Evolutionary conservation across 2,329 filamentous ascomycete species (phyloP).

Genomic region (Sporothrix euskadiensis): DNA sequence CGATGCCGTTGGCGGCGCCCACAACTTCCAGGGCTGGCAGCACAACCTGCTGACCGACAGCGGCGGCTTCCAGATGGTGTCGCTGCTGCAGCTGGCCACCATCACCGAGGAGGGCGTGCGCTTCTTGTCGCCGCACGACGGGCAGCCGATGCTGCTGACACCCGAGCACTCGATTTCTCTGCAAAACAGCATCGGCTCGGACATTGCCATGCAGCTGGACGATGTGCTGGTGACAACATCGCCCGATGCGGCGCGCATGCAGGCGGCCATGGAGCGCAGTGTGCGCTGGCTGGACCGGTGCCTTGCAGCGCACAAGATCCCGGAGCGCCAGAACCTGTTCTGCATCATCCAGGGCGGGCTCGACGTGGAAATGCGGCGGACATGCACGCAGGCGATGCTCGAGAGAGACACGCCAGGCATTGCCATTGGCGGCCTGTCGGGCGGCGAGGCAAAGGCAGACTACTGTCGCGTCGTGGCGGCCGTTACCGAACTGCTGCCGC

Average conservation of each 20-base stretch:
- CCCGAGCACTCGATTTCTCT: slow-evolving; percentile 95
- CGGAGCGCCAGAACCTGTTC: slow-evolving; percentile 85
- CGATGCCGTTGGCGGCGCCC: slow-evolving; percentile 84
- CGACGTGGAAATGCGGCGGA: slow-evolving; percentile 78
- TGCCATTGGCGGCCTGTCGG: slow-evolving; percentile 91
- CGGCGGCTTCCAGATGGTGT: slow-evolving; percentile 96
- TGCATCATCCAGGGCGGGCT: slow-evolving; percentile 98
- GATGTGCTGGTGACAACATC: slow-evolving; percentile 97
- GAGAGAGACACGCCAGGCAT: slow-evolving; percentile 90
- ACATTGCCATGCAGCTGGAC: slow-evolving; percentile 99
- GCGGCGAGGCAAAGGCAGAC: slow-evolving; percentile 89
- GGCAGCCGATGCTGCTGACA: slow-evolving; percentile 91
- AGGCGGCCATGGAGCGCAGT: slow-evolving; percentile 91
- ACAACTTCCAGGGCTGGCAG: slow-evolving; percentile 92
- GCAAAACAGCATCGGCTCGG: slow-evolving; percentile 95
- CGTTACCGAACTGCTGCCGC: slow-evolving; percentile 81
- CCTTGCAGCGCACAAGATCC: slow-evolving; percentile 83
- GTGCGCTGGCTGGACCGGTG: slow-evolving; percentile 96
- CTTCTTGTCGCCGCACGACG: slow-evolving; percentile 95
- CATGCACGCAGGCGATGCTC: slow-evolving; percentile 87
- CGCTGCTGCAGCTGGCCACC: slow-evolving; percentile 85
- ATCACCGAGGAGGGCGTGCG: slow-evolving; percentile 94
- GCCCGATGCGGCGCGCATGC: slow-evolving; percentile 82
- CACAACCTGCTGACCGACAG: slow-evolving; percentile 90
- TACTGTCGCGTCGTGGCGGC: slow-evolving; percentile 88